These are phyloP conservation scores for Yamadazyma scolyti DNA, from an alignment of 805 yeast genomes.

Conservation along the genomic window DNA sequence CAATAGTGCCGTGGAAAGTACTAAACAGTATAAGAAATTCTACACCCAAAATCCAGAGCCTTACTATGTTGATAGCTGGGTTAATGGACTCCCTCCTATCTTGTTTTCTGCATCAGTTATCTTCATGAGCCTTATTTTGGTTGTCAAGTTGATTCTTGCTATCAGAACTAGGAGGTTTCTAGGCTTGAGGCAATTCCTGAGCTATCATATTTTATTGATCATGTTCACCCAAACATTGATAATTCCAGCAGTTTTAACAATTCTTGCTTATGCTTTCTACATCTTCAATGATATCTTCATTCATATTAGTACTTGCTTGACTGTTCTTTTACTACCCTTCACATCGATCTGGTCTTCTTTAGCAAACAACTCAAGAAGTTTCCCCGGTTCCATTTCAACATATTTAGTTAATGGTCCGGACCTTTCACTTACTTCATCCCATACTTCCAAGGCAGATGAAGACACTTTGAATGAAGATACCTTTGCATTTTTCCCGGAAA, in stretches of 20 bases:
- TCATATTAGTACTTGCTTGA: conserved; percentile 10
- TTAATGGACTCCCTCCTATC: conserved; percentile 53
- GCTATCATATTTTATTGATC: conserved; percentile 73
- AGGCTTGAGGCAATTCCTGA: conserved; percentile 80
- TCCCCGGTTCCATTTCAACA: conserved; percentile 7
- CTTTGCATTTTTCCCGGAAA: conserved; percentile 12
- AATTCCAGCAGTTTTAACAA: conserved; percentile 67
- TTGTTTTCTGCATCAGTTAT: conserved; percentile 68
- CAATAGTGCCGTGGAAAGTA: conserved; percentile 44
- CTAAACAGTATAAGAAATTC: conserved; percentile 24
- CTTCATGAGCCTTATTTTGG: conserved; percentile 56
- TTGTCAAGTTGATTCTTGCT: conserved; percentile 65
- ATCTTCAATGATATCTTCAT: conserved; percentile 8
- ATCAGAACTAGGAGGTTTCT: conserved; percentile 67
- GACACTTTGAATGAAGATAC: conserved; percentile 8
- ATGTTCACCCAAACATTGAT: conserved; percentile 81
- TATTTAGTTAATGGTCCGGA: no score
- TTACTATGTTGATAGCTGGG: conserved; percentile 21
- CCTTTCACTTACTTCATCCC: conserved; percentile 9
- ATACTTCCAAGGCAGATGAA: conserved; percentile 6
- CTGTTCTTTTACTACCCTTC: conserved; percentile 62
- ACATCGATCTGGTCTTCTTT: conserved; percentile 88
- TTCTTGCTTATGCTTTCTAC: conserved; percentile 39
- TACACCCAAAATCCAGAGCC: conserved; percentile 3
- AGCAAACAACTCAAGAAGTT: conserved; percentile 40